Base-by-base conservation (phyloP, 352 stramenopile genomes). In the Pythium scleroteichum region DNA sequence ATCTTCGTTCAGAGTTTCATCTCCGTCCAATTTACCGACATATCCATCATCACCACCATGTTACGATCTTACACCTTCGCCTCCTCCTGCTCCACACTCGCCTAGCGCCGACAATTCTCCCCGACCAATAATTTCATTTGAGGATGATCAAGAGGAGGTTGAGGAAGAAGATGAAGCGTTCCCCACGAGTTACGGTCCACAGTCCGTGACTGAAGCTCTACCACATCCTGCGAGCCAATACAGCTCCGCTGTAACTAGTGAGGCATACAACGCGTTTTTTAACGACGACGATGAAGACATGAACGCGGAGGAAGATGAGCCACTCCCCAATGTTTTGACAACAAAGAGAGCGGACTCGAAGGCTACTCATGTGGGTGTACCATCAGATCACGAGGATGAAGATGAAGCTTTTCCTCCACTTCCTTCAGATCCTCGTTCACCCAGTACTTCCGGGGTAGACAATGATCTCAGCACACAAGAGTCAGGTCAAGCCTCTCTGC, bases 91-190 rank as follows among this genome's bases (percentile, higher is more conserved):
- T 19, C 59, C 61, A 2, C 40, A 51, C 4, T 66, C 55, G 7
- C 61, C 66, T 19, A 35, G 35, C 24, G 33, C 24, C 4, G 8
- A 13, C 23, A 44, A 57, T 42, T n/a, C 42, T n/a, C 39, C 46
- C 4, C 6, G 39, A 33, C 16, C 20, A 4, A 8, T 51, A 4
- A 45, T 45, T 23, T 9, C 48, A 8, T 64, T 64, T 45, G 33
- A 20, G 8, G 47, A 64, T 23, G 56, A 64, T 9, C 35, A 71
- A 24, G 71, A 84, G 57, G 77, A 80, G 52, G 76, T 76, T 39
- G 75, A 83, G n/a, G 81, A 90, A 62, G 80, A 92, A 72, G 81
- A 93, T 32, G 83, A 93, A 66, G 81, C 76, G 22, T 91, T 93
- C 53, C 83, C 83, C 38, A 59, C 58, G 29, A 75, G 78, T 8